Base-by-base conservation (phyloP, 345 rosid species). In the Clarkia xantiana region DNA sequence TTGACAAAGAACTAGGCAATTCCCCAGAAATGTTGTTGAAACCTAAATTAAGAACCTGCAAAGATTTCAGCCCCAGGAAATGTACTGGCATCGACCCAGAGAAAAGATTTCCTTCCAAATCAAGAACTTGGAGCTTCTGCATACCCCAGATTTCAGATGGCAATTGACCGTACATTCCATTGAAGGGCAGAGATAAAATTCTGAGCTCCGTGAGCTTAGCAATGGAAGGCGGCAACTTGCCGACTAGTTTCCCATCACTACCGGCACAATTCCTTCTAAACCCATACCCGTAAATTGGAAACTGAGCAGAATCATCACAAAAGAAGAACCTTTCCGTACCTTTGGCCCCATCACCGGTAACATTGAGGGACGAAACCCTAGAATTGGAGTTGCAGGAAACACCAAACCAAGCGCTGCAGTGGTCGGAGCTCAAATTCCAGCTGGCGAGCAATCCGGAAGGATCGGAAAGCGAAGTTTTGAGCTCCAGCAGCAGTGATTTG, bases 71-170 rank as follows among this genome's bases (percentile, higher is more conserved):
- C 57, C 84, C 82, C 0, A 58, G 17, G 60, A 78, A 65, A 2
- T 60, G 51, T 60, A 48, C 55, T 2, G 97, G 95, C 60, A 85
- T 52, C 9, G 58, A 54, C 40, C 83, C 87, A 29, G 64, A 47
- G 0, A 80, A 42, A 47, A 47, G 36, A 77, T 83, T 82, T 14
- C 86, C 95, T 59, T 89, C 97, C 14, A 89, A 78, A 80, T 89
- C 97, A 72, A 89, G 75, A 49, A 89, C 80, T 61, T 82, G 85
- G 43, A 89, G 67, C 68, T 78, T 85, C 58, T 73, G 66, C 94
- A 89, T 76, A 7, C 61, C 72, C 94, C 94, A 85, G 22, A 89
- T 66, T 64, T 74, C 90, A 17, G 45, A 18, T 42, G 95, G 90
- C 60, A 89, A 65, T 58, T 67, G 77, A 63, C 90, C 94, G 36